A percentile compares a stretch with the other conserved stretches of the same genome.
These are phyloP conservation scores for Neurospora tetraspora DNA, from an alignment of 495 filamentous ascomycete genomes.

Conservation along the genomic window DNA sequence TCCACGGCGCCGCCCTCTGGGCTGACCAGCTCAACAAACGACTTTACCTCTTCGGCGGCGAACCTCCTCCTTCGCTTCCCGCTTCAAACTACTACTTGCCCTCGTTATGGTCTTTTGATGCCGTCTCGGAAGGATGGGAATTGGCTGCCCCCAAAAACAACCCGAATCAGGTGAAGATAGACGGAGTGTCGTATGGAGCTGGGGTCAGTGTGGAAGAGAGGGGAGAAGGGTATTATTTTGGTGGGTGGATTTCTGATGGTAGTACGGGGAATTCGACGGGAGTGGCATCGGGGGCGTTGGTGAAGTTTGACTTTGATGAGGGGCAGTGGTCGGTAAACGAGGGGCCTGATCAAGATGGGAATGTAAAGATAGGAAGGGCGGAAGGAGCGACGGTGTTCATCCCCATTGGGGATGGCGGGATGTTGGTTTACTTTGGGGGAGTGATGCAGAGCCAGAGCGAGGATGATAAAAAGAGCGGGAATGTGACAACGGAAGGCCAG, in stretches of 20 bases:
- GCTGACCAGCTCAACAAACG: constrained; percentile 42
- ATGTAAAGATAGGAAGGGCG: constrained; percentile 19
- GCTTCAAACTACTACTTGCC: constrained; percentile 12
- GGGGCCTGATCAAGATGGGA: not conserved
- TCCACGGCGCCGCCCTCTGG: constrained; percentile 40
- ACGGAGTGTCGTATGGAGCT: constrained; percentile 18
- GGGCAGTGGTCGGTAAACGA: not conserved
- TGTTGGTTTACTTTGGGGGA: constrained; percentile 45
- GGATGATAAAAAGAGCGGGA: constrained; percentile 15
- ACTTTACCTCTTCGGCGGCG: constrained; percentile 44
- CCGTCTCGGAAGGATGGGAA: constrained; percentile 22
- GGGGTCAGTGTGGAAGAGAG: constrained; percentile 11
- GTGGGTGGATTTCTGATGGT: constrained; percentile 37
- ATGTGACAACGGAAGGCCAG: constrained; percentile 19
- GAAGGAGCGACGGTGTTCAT: constrained; percentile 39
- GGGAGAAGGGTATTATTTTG: constrained; percentile 25
- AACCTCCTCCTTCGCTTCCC: constrained; percentile 8
- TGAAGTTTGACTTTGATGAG: not conserved
- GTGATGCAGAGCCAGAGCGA: constrained; percentile 6
- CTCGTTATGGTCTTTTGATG: constrained; percentile 36
- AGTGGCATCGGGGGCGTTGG: not conserved
- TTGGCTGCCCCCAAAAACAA: not conserved
- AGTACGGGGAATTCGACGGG: not conserved
- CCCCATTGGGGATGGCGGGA: constrained; percentile 41
- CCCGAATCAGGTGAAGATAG: not conserved